phyloP scores from a whole-genome alignment of 1,139 yeast genomes.

The Spathaspora sp. region DNA sequence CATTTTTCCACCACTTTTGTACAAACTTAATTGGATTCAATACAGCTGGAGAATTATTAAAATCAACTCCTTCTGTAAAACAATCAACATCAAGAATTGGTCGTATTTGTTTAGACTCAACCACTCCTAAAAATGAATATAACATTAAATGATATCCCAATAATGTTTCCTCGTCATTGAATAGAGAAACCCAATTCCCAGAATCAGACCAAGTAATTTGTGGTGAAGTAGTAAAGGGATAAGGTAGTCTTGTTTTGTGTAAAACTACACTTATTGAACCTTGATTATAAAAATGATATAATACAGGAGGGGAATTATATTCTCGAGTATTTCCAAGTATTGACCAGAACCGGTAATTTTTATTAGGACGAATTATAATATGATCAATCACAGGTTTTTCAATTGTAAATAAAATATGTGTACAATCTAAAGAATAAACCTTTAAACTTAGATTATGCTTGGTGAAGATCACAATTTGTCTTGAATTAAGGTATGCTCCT shows the following conservation, averaged over 20 bases:
- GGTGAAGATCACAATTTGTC: conserved; percentile 36
- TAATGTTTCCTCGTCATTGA: conserved; percentile 23
- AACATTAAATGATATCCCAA: conserved; percentile 33
- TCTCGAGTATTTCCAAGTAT: conserved; percentile 21
- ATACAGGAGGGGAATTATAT: conserved; percentile 20
- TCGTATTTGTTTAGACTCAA: conserved; percentile 11
- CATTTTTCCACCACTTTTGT: background rate
- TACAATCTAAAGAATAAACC: conserved; percentile 40
- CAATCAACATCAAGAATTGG: conserved; percentile 22
- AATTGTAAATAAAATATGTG: conserved; percentile 32
- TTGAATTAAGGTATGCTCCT: conserved; percentile 34
- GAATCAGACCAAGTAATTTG: conserved; percentile 31
- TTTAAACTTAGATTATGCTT: conserved; percentile 27
- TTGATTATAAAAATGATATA: conserved; percentile 36
- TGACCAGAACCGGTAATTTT: conserved; percentile 36
- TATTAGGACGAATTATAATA: conserved; percentile 19
- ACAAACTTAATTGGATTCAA: conserved; percentile 9
- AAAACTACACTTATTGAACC: conserved; percentile 32
- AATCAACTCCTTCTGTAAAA: conserved; percentile 17
- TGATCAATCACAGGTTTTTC: conserved; percentile 26
- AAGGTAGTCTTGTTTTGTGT: conserved; percentile 18
- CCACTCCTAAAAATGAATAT: conserved; percentile 24
- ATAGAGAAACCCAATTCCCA: conserved; percentile 37
- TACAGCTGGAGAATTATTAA: background rate
- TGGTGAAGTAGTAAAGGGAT: conserved; percentile 21